These are phyloP conservation scores for Verticillium nubilum DNA, from an alignment of 2,329 filamentous ascomycete genomes.

Conservation along the genomic window DNA sequence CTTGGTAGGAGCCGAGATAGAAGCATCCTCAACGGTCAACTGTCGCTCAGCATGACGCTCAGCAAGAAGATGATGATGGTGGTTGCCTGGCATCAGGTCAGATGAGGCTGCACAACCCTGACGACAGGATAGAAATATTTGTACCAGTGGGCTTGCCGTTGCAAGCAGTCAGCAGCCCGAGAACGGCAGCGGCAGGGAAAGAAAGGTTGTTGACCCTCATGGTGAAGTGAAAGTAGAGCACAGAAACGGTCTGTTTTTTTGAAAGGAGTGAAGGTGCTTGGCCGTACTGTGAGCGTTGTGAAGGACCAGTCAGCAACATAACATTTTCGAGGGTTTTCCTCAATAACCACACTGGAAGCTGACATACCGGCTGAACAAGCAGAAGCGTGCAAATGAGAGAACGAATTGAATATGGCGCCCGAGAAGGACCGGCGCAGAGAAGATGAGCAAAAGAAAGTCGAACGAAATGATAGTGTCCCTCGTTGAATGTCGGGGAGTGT, in stretches of 20 bases:
- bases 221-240: not conserved
- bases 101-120: not conserved
- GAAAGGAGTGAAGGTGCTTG: not conserved
- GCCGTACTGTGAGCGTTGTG: not conserved
- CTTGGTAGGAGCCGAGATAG: conserved; percentile 32
- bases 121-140: not conserved
- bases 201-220: not conserved
- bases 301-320: not conserved
- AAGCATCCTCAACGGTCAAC: conserved; percentile 29
- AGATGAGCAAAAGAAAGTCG: not conserved
- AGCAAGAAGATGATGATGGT: not conserved
- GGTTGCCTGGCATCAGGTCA: not conserved
- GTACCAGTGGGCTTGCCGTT: not conserved
- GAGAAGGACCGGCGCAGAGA: not conserved
- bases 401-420: not conserved
- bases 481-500: not conserved
- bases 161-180: not conserved
- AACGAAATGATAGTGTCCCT: not conserved
- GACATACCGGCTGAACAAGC: not conserved
- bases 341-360: not conserved
- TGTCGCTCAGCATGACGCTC: conserved; percentile 5
- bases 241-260: not conserved
- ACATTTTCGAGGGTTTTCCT: not conserved
- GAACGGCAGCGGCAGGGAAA: not conserved
- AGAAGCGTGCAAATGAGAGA: not conserved